Conservation (phyloP, 768 basidiomycete genomes). For the Trametes cubensis region DNA sequence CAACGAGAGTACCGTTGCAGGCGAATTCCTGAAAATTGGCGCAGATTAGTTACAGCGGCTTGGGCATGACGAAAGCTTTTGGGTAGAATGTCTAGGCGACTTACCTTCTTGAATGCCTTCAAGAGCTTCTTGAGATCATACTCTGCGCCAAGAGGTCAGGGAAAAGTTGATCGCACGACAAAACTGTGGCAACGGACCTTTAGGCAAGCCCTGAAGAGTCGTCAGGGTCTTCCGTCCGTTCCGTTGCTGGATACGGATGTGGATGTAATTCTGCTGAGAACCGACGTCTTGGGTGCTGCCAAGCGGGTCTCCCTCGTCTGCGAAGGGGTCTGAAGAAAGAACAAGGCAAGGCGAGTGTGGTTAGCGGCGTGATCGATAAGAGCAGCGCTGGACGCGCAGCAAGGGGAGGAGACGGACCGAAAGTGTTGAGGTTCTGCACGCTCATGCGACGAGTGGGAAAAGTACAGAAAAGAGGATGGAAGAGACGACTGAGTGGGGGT, state of each 20-base stretch:
- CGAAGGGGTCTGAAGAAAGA: conserved; percentile 79
- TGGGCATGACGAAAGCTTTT: neutral
- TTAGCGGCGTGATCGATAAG: conserved; percentile 27
- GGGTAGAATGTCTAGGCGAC: neutral
- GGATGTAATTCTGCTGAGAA: conserved; percentile 82
- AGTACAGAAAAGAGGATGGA: conserved; percentile 33
- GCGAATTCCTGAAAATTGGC: conserved; percentile 77
- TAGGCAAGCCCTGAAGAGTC: conserved; percentile 93
- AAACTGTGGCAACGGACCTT: conserved; percentile 54
- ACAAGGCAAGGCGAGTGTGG: conserved; percentile 12
- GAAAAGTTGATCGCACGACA: neutral
- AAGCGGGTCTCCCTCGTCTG: conserved; percentile 88
- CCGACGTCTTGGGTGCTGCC: conserved; percentile 74
- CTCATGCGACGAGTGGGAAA: conserved; percentile 73
- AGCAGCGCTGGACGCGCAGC: neutral
- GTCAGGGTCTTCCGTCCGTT: conserved; percentile 99
- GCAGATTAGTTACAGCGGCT: conserved; percentile 12
- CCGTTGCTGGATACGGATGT: conserved; percentile 97
- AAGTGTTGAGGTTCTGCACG: conserved; percentile 88
- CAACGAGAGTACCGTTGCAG: conserved; percentile 96
- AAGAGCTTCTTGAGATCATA: conserved; percentile 98
- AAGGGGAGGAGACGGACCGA: conserved; percentile 52
- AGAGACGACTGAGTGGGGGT: conserved; percentile 50
- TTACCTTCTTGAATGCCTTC: conserved; percentile 98
- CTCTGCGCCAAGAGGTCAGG: conserved; percentile 48